Evolutionary conservation across 495 filamentous ascomycete species (phyloP).

Genomic region (Aspergillus nidulans): DNA sequence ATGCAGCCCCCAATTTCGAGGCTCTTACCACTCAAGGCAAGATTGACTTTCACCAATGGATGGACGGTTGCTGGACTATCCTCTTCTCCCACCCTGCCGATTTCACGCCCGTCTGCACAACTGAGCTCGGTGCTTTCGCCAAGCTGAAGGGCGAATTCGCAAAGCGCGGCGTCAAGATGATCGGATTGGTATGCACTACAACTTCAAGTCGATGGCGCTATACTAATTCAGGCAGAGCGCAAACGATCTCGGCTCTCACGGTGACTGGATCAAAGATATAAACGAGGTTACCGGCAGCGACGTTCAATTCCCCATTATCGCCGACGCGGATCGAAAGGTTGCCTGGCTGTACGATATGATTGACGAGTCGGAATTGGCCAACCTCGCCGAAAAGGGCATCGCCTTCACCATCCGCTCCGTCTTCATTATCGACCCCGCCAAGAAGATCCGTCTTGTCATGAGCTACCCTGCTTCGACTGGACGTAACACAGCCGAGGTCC

Average conservation of each 20-base stretch:
- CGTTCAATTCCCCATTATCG: slow-evolving; percentile 65
- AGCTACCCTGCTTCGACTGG: slow-evolving; percentile 65
- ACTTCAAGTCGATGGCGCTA: not conserved
- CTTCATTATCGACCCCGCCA: slow-evolving; percentile 65
- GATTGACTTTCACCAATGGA: slow-evolving; percentile 60
- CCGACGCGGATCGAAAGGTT: slow-evolving; percentile 60
- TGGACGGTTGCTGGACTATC: slow-evolving; percentile 58
- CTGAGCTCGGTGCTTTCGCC: slow-evolving; percentile 64
- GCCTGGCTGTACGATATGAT: slow-evolving; percentile 68
- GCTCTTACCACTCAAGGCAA: slow-evolving; percentile 62
- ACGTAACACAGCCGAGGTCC: slow-evolving; percentile 60
- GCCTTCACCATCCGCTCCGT: slow-evolving; percentile 66
- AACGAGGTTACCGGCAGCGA: slow-evolving; percentile 54
- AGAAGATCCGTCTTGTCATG: slow-evolving; percentile 66
- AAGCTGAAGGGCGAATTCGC: slow-evolving; percentile 59
- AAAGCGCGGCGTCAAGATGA: slow-evolving; percentile 60
- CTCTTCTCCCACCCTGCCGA: slow-evolving; percentile 68
- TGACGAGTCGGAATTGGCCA: slow-evolving; percentile 51
- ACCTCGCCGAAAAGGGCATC: slow-evolving; percentile 53
- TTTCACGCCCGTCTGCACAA: slow-evolving; percentile 69
- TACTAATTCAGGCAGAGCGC: slow-evolving; percentile 39
- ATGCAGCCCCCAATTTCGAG: slow-evolving; percentile 57
- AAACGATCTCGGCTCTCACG: slow-evolving; percentile 56
- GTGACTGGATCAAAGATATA: slow-evolving; percentile 62
- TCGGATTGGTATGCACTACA: slow-evolving; percentile 47